Base-by-base conservation (phyloP, 495 filamentous ascomycete genomes). In the Parmelia sp. region DNA sequence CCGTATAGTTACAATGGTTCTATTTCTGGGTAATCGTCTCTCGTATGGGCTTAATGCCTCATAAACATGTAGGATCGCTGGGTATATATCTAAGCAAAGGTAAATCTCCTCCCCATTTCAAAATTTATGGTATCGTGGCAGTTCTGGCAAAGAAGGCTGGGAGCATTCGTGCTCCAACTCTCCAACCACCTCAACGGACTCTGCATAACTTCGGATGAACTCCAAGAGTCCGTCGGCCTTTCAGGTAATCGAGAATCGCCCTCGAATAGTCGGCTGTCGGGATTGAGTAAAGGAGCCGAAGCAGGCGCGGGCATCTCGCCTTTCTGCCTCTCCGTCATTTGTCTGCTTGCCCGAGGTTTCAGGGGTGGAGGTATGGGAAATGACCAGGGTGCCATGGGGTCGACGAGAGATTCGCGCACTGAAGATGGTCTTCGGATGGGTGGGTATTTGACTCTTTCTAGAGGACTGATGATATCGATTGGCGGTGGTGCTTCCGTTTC, bases 111-210 rank as follows among this genome's bases (percentile, higher is more conserved):
- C 14, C 25, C 11, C 42, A 44, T n/a, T 12, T 36, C 62, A 8
- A 65, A 19, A 60, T 55, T 55, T 0, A 55, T 35, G 12, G 57
- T 59, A 58, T 65, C 53, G 15, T 62, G 62, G 53, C 66, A 68
- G 19, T 39, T 68, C 21, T 58, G 57, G 58, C 66, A 68, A n/a
- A 68, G 25, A n/a, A 58, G 40, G n/a, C 45, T 58, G 8, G 57
- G 58, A 9, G 60, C 58, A 12, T 19, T 51, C n/a, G 51, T 65
- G 37, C 63, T 68, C 66, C 66, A 68, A 31, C 63, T 65, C 12
- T 68, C 66, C 15, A 68, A 45, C 47, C 64, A 61, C 14, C 47
- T 19, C 33, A 45, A 33, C 15, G 60, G 58, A 27, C 55, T 62
- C 29, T 61, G 55, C 49, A 65, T 44, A 23, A 61, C 42, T 35